Evolutionary conservation across 2,329 filamentous ascomycete species (phyloP), one percentile per base, ranked within the genome.

Genomic region (Penicillium griseofulvum): DNA sequence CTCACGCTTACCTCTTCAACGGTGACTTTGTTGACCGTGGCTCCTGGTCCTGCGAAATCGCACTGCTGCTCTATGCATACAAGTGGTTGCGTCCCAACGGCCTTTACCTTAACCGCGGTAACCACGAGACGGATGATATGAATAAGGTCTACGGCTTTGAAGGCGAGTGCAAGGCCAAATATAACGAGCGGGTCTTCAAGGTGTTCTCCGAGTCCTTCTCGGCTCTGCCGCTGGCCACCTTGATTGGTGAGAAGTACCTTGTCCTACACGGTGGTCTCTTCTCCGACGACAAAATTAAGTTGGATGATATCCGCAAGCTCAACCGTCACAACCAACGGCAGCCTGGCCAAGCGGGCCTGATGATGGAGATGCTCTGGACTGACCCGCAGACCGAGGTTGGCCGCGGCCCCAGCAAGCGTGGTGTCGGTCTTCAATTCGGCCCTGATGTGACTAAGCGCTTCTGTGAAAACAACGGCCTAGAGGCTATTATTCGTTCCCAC

Each of bases 281-380:
- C 82, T 97, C 93, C 1, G 78, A 97, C 70, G 94, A 99, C 76
- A 94, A 90, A 64, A 83, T 93, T 60, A 92, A 90, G 0, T 79
- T 99, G 49, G 90, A 97, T 64, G 93, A 99, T 70, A 95, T 99
- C 64, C 86, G 94, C 63, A 95, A 96, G 77, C 80, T 97, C 55
- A 87, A 97, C 76, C 83, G 93, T 62, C 92, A 97, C 77, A 86
- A 84, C 72, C 94, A 97, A 76, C 84, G 90, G 58, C 93, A 97
- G 69, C 93, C 94, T 3, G 94, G 94, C 31, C 94, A 99, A 74
- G 79, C 89, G 46, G 94, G 94, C 14, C 78, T 99, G 66, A 99
- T 99, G 94, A 99, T 99, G 94, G 94, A 99, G 77, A 99, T 99
- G 94, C 83, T 99, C 44, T 99, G 94, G 94, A 97, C 94, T 0